Conservation (phyloP, 2,329 filamentous ascomycete species). For the Paecilomyces sp. region DNA sequence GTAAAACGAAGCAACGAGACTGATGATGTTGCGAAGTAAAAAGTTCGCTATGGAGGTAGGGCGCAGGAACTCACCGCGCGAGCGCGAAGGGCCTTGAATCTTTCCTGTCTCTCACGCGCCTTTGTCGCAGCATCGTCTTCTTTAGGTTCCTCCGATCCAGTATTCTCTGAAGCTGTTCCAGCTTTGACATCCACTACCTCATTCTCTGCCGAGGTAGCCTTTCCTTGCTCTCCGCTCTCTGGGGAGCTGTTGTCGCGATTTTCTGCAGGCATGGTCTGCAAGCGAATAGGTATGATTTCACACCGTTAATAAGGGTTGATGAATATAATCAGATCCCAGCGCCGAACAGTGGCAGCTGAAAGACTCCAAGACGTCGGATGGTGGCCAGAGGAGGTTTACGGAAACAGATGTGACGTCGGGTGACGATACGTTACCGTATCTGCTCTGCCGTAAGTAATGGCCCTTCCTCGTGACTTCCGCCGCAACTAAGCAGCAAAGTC, state of each 20-base stretch:
- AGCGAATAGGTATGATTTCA: neutral
- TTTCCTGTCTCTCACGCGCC: conserved; percentile 60
- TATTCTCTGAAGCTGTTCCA: neutral
- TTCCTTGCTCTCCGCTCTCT: neutral
- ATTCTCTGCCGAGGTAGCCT: neutral
- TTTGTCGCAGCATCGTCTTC: conserved; percentile 21
- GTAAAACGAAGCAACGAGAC: conserved; percentile 2
- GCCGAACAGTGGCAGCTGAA: neutral
- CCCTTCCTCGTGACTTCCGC: neutral
- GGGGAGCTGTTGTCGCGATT: neutral
- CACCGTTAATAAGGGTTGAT: neutral
- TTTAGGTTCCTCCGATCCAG: conserved; percentile 2
- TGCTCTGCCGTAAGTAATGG: neutral
- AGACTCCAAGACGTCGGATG: neutral
- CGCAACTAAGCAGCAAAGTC: neutral
- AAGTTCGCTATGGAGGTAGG: neutral
- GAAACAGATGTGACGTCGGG: neutral
- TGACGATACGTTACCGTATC: neutral
- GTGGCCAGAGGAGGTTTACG: conserved; percentile 1
- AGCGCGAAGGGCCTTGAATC: conserved; percentile 81
- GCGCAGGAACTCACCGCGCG: conserved; percentile 49
- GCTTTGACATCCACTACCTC: neutral
- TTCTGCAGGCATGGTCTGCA: neutral
- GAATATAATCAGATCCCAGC: neutral
- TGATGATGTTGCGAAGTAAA: neutral